Base-by-base conservation (phyloP, 1,284 basidiomycete species). In the Tremellales sp. region DNA sequence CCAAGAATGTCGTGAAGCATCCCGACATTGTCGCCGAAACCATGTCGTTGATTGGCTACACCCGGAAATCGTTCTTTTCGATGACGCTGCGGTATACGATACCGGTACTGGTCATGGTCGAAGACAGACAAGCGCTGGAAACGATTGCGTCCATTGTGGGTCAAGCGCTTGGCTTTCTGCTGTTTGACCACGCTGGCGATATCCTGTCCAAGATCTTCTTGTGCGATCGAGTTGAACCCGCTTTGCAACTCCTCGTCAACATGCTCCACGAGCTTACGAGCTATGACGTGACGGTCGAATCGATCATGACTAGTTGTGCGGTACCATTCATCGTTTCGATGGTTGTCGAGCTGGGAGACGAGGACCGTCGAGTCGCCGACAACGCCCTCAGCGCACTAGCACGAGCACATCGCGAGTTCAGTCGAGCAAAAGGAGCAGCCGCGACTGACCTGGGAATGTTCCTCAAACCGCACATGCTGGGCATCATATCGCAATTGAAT, bases 401-500 rank as follows among this genome's bases (percentile, higher is more conserved):
- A 51, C 84, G 82, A 55, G 80, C 86, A 7, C 54, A 57, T 29
- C 17, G 11, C 26, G 64, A 61, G 61, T 49, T 54, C 49, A 42
- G 48, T 56, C 36, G 53, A 57, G 49, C 35, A 68, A 51, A 48
- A 13, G 12, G 17, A 3, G 44, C 36, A 2, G 58, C 36, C 53
- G 45, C 61, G 15, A n/a, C n/a, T n/a, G 77, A 81, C 52, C 70
- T 87, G 31, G 77, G 79, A 13, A 66, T 68, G 0, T 84, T 90
- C 54, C 77, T 93, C 48, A 84, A 84, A 68, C 76, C 75, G 8
- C 80, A 89, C 59, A 84, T 92, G 76, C 79, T 93, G 7, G 90
- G 87, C 4, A 78, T 93, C 46, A 84, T 94, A 19, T 83, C 86
- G 0, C 78, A 84, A 51, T 79, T 93, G 61, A 91, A 86, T 53